A percentile compares a stretch with the other conserved stretches of the same genome.
Evolutionary conservation across 164 flowering plant species (phyloP).

Genomic region (Cinnamomum micranthum): DNA sequence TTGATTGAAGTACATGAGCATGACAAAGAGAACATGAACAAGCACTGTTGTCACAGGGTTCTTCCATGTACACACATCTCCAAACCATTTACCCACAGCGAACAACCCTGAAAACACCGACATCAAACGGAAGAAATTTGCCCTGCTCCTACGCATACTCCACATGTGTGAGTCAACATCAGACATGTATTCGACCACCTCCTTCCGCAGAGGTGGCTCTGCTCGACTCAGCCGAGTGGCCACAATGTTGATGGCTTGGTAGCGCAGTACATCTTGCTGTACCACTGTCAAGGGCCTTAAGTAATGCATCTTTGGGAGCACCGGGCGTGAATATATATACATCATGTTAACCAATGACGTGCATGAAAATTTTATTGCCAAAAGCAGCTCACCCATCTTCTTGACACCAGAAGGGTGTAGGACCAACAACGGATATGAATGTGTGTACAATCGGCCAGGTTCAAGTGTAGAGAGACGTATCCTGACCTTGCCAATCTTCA

Average conservation of each 20-base stretch:
- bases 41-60: too few species aligned
- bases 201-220: conserved; percentile 87
- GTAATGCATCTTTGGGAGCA: conserved; percentile 89
- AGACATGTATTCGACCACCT: conserved; percentile 93
- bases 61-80: too few species aligned
- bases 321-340: conserved; percentile 59
- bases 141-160: conserved; percentile 76
- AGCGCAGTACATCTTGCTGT: conserved; percentile 80
- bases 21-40: too few species aligned
- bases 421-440: conserved; percentile 80
- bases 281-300: conserved; percentile 56
- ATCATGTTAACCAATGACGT: conserved; percentile 82
- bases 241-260: conserved; percentile 80
- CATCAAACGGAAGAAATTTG: too few species aligned
- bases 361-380: conserved; percentile 85
- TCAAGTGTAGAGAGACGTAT: conserved; percentile 32
- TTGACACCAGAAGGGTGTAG: conserved; percentile 82
- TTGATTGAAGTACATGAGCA: too few species aligned
- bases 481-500: conserved; percentile 65
- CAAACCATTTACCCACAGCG: too few species aligned
- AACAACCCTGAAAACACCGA: too few species aligned
- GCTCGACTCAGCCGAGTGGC: conserved; percentile 76
- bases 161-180: conserved; percentile 89
- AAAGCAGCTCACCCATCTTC: conserved; percentile 90
- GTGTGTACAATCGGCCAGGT: conserved; percentile 83